A percentile compares a stretch with the other conserved stretches of the same genome.
phyloP scores from a whole-genome alignment of 1,284 basidiomycete genomes.

The Schizophyllum amplum region DNA sequence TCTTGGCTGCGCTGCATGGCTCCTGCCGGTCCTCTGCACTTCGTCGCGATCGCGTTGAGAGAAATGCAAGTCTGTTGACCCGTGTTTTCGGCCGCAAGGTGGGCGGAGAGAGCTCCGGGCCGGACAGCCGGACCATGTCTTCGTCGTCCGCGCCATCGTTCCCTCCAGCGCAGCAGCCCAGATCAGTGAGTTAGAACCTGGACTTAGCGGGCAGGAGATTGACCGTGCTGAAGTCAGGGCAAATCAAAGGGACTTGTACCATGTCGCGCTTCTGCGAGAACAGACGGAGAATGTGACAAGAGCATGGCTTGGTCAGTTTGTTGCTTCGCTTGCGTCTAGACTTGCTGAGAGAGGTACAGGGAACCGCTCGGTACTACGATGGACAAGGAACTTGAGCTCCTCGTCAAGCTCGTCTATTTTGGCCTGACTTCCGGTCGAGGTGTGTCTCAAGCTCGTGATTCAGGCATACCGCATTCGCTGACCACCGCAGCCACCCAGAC shows the following conservation, averaged over 20 bases:
- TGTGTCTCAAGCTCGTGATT: slow-evolving; percentile 22
- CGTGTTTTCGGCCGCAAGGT: slow-evolving; percentile 1
- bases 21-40: neutral
- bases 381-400: slow-evolving; percentile 74
- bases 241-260: slow-evolving; percentile 78
- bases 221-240: slow-evolving; percentile 58
- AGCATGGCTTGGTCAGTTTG: slow-evolving; percentile 78
- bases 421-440: slow-evolving; percentile 72
- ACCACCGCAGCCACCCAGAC: slow-evolving; percentile 60
- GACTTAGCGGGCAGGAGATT: slow-evolving; percentile 8
- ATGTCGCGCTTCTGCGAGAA: slow-evolving; percentile 68
- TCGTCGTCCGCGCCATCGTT: slow-evolving; percentile 37
- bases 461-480: slow-evolving; percentile 2
- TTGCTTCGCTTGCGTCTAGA: too few species aligned
- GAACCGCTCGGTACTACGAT: slow-evolving; percentile 77
- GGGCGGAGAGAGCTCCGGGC: too few species aligned
- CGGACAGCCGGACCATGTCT: slow-evolving; percentile 18
- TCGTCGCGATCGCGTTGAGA: neutral
- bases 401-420: slow-evolving; percentile 68
- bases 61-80: neutral
- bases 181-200: slow-evolving; percentile 59
- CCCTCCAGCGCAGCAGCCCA: slow-evolving; percentile 74
- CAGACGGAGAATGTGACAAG: slow-evolving; percentile 71
- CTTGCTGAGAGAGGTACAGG: too few species aligned
- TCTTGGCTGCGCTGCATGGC: slow-evolving; percentile 35